phyloP scores from a whole-genome alignment of 2,329 filamentous ascomycete genomes.

The Apiospora rasikravindrae region DNA sequence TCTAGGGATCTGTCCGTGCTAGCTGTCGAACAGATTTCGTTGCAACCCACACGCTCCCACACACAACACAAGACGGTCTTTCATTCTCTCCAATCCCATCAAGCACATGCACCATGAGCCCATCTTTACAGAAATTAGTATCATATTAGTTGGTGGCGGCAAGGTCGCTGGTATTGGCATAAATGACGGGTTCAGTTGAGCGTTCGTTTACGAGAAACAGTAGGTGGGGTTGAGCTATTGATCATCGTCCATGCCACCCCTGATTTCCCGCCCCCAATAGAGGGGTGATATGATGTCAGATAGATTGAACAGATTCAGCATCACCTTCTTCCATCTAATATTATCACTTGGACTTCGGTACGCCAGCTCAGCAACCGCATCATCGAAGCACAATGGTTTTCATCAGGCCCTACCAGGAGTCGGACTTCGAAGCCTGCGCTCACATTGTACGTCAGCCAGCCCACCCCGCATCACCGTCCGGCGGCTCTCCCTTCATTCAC shows the following conservation, averaged over 20 bases:
- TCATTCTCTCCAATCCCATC: too few relatives aligned
- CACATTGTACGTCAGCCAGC: slow-evolving; percentile 43
- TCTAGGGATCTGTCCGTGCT: too few relatives aligned
- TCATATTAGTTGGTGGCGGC: too few relatives aligned
- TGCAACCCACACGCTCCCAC: too few relatives aligned
- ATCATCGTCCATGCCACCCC: background rate
- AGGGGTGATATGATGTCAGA: slow-evolving; percentile 11
- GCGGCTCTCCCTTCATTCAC: background rate
- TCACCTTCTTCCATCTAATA: background rate
- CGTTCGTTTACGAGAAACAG: background rate
- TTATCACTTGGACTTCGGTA: too few relatives aligned
- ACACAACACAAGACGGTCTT: too few relatives aligned
- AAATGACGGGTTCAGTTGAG: background rate
- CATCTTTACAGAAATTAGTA: too few relatives aligned
- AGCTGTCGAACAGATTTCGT: too few relatives aligned
- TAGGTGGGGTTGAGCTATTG: background rate
- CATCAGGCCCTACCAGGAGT: slow-evolving; percentile 46
- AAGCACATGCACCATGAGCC: too few relatives aligned
- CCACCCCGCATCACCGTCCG: background rate
- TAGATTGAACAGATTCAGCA: too few relatives aligned
- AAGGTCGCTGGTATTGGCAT: too few relatives aligned
- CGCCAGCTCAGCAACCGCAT: background rate
- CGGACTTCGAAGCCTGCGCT: slow-evolving; percentile 47
- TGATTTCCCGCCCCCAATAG: background rate
- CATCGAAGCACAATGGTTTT: slow-evolving; percentile 45